Base-by-base conservation (phyloP, 2,329 filamentous ascomycete genomes). In the Penicillium hesseltinei region DNA sequence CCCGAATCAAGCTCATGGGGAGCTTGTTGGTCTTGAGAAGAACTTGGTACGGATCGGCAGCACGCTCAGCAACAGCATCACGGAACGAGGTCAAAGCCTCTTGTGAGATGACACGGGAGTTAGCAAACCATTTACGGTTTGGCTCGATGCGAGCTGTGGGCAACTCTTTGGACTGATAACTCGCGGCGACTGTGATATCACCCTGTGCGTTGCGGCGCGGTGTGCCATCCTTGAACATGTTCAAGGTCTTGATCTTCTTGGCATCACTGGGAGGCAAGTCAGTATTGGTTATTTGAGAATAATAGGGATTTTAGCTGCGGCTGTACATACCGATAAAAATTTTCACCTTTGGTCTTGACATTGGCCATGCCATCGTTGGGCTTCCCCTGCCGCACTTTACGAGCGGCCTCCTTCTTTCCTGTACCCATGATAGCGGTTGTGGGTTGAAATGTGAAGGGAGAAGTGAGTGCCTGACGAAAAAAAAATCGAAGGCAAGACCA, bases 11-110 rank as follows among this genome's bases (percentile, higher is more conserved):
- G 66, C 87, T 93, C 91, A 99, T 93, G 40, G 94, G 94, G 48
- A 99, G 83, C 80, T 97, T 97, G 77, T 97, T 97, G 65, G 90
- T 89, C 80, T 97, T 97, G 63, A 99, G 82, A n/a, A 97, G 84
- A 59, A 96, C 94, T 59, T 90, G 88, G 75, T 96, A 97, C 0
- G 94, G 94, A 71, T 99, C 92, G 19, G 88, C 87, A 51, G 90
- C 88, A 75, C 92, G 90, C 75, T 96, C 92, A 42, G 90, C 90
- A 77, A 99, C 93, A 27, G 94, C 94, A 59, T 92, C 88, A 61
- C 94, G 87, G 78, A 99, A 99, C 2, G 90, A 87, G 44, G 84
- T 85, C 62, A 97, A 82, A 3, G 91, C 90, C 73, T 96, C 91
- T 73, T 97, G 93, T 1, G 89, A 91, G 70, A 97, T 96, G 44